Base-by-base conservation (phyloP, 371 early-diverging fungal genomes). In the Actinomucor elegans region DNA sequence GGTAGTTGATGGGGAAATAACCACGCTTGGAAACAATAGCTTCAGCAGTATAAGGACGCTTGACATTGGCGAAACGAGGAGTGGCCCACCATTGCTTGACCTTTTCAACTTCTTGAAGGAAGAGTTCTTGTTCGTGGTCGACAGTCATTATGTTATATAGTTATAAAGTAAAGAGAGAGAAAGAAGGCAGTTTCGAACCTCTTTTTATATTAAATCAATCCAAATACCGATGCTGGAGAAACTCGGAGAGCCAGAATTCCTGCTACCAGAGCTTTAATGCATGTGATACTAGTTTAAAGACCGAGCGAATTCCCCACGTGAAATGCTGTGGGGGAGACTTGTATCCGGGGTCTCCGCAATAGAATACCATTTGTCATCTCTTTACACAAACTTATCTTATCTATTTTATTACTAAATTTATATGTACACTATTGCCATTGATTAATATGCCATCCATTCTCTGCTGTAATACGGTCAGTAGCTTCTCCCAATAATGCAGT, bases 1-100 rank as follows among this genome's bases (percentile, higher is more conserved):
- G 79, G 63, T 93, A 96, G 14, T 79, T 67, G 27, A 75, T 76
- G 36, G 78, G 64, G 57, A 97, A 59, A 29, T 79, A 89, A 57
- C 98, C 97, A 47, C 98, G 85, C 86, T 95, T 95, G 57, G 86
- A 74, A 34, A 89, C 94, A 46, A 97, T 89, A 66, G 85, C 76
- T 66, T 92, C 90, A 59, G 96, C 97, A 32, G 91, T 77, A 78
- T 96, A 96, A 29, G 95, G 94, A 42, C 98, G 90, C 48, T 83
- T 86, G 64, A 91, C 84, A 59, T 81, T 81, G 33, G 72, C 61
- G 86, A 95, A 97, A 37, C 98, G 90, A 4, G 77, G 79, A 27
- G 75, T 69, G 23, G 77, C 67, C 95, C 94, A 97, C 94, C 95
- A 95, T 56, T 81, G 66, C 73, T 94, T 88, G 68, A 97, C 85